A percentile compares a stretch with the other conserved stretches of the same genome.
These are phyloP conservation scores for Suillus sp. DNA, from an alignment of 768 basidiomycete species.

Conservation along the genomic window DNA sequence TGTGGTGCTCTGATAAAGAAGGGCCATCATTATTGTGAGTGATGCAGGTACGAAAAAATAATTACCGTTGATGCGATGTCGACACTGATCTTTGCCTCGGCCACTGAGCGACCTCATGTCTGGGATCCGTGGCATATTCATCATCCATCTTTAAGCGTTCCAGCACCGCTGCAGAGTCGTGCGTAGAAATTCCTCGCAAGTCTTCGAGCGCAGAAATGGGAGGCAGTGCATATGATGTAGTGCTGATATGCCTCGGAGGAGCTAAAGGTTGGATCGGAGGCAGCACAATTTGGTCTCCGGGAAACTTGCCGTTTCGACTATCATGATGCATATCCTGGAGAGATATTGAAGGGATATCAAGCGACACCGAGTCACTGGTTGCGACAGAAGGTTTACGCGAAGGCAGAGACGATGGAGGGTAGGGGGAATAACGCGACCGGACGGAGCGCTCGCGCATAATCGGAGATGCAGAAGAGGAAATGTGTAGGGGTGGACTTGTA, in stretches of 20 bases:
- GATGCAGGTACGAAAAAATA: constrained; percentile 2
- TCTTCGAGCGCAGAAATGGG: constrained; percentile 73
- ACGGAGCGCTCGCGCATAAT: constrained; percentile 27
- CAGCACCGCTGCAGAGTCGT: constrained; percentile 68
- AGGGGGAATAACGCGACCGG: constrained; percentile 46
- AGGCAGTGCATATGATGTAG: constrained; percentile 56
- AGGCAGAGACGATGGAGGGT: constrained; percentile 36
- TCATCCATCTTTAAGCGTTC: constrained; percentile 63
- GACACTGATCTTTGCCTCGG: constrained; percentile 48
- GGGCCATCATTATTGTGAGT: constrained; percentile 14
- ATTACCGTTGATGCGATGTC: constrained; percentile 37
- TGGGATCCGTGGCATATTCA: constrained; percentile 27
- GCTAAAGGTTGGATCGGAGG: constrained; percentile 45
- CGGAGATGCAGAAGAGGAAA: constrained; percentile 30
- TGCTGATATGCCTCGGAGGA: constrained; percentile 29
- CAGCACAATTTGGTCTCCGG: constrained; percentile 40
- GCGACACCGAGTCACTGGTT: constrained; percentile 31
- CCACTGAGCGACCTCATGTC: constrained; percentile 34
- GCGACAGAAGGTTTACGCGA: constrained; percentile 28
- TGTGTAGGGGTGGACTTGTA: constrained; percentile 34
- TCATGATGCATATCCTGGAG: constrained; percentile 35
- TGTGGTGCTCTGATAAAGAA: constrained; percentile 20
- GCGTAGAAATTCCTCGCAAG: constrained; percentile 48
- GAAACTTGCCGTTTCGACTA: constrained; percentile 26
- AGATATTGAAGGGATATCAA: constrained; percentile 39